Percentiles rank a stretch among this genome's conserved stretches.
These are phyloP conservation scores for Colletotrichum liaoningense DNA, from an alignment of 2,329 filamentous ascomycete species.

Conservation along the genomic window DNA sequence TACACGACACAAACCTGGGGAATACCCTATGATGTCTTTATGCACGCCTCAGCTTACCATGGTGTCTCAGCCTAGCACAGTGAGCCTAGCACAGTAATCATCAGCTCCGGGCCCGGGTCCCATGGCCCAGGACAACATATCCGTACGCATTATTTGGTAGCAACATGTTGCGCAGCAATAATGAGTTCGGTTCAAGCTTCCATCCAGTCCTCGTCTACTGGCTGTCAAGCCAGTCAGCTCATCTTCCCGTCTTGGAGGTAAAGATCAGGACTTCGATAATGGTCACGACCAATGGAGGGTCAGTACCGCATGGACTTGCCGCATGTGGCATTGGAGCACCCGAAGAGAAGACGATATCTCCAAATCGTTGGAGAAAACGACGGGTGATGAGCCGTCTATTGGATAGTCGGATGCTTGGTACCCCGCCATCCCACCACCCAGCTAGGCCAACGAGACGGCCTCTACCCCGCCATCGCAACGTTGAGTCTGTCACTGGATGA, in stretches of 20 bases:
- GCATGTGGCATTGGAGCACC: background rate
- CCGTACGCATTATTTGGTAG: background rate
- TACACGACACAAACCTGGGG: background rate
- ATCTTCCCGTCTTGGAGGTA: background rate
- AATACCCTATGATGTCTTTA: background rate
- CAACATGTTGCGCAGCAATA: background rate
- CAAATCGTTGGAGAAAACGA: constrained; percentile 19
- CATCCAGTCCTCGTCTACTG: background rate
- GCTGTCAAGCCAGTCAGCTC: background rate
- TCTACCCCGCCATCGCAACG: constrained; percentile 6
- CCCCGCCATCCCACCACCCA: constrained; percentile 8
- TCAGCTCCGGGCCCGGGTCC: background rate
- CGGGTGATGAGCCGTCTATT: background rate
- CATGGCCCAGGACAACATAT: background rate
- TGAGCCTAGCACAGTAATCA: background rate
- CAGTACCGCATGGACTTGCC: constrained; percentile 29
- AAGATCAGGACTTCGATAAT: background rate
- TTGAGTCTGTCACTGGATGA: background rate
- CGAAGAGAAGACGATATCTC: constrained; percentile 8
- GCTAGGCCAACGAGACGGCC: background rate
- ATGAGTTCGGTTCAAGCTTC: background rate
- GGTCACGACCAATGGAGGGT: constrained; percentile 9
- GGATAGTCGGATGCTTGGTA: background rate
- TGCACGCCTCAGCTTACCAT: background rate
- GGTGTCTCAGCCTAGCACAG: background rate